Percentiles rank a stretch among this genome's conserved stretches.
Conservation (phyloP, 495 filamentous ascomycete species). For the Penicillium psychrofluorescens region DNA sequence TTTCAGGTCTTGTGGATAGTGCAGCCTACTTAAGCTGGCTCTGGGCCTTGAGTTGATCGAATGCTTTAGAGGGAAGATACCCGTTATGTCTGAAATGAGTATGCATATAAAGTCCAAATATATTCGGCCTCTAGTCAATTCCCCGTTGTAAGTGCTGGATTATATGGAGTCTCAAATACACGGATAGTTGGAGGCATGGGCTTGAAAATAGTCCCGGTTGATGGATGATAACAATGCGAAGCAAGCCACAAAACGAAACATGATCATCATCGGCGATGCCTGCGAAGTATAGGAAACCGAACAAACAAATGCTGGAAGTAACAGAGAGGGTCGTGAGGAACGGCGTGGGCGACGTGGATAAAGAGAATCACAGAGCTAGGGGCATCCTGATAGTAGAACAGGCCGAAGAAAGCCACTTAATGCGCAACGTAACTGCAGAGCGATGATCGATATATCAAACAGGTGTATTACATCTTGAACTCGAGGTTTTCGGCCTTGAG, state of each 20-base stretch:
- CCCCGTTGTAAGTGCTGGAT: no score
- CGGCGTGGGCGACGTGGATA: conserved; percentile 4
- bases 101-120: conserved; percentile 13
- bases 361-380: neutral
- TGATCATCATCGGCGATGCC: no score
- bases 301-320: conserved; percentile 1
- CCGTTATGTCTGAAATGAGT: conserved; percentile 12
- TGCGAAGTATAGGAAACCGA: neutral
- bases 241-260: neutral
- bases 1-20: neutral
- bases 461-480: conserved; percentile 17
- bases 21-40: neutral
- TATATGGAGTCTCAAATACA: neutral
- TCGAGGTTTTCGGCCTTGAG: conserved; percentile 52
- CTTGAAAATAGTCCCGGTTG: no score
- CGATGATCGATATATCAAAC: neutral
- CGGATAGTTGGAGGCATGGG: no score
- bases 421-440: conserved; percentile 7
- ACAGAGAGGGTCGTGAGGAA: conserved; percentile 10
- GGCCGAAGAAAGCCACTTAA: conserved; percentile 5
- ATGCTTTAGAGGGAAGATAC: conserved; percentile 21
- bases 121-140: neutral
- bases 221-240: neutral
- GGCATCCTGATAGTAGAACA: neutral
- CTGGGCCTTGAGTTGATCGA: neutral